Base-by-base conservation (phyloP, 2,329 filamentous ascomycete species). In the Scedosporium minutisporum region DNA sequence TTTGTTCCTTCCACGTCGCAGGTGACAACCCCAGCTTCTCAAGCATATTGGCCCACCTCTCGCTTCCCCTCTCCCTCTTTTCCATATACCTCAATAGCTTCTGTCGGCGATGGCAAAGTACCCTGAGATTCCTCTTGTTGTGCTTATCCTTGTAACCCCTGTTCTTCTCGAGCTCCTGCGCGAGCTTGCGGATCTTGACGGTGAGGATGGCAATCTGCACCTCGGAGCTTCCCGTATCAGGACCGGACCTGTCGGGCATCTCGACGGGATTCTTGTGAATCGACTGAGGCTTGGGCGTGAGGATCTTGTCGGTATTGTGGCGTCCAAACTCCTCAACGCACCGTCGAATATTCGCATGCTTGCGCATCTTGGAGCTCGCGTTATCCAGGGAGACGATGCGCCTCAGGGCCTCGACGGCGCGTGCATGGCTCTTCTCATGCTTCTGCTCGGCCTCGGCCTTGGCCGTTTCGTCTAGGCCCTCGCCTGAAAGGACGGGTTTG, bases 171-270 rank as follows among this genome's bases (percentile, higher is more conserved):
- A 96, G 76, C 67, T 88, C 87, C 67, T 89, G 82, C 16, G 89
- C 87, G 59, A 99, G 74, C 25, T 88, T 87, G 66, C 91, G 82
- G 72, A 99, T 99, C 82, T 97, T 97, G 63, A 91, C 85, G 3
- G 95, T 99, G 73, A 99, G 76, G 68, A 99, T 96, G 57, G 92
- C 93, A 67, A 96, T 91, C 79, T 99, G 95, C n/a, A 99, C 96
- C 77, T 99, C 95, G 6, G 91, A 91, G 69, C 91, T 96, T 42
- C 95, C 95, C 0, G 93, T 99, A 72, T 99, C 95, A 4, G 89
- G 89, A 0, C 95, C 95, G n/a, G 87, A 86, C 38, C 96, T 88
- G 27, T 68, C 67, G 63, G 74, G 77, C 77, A 69, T 75, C 64
- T 75, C 74, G 68, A 73, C 71, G 16, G 69, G 71, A 61, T 76